A percentile compares a stretch with the other conserved stretches of the same genome.
These are phyloP conservation scores for Blastobotrys robertii DNA, from an alignment of 805 yeast species.

Conservation along the genomic window DNA sequence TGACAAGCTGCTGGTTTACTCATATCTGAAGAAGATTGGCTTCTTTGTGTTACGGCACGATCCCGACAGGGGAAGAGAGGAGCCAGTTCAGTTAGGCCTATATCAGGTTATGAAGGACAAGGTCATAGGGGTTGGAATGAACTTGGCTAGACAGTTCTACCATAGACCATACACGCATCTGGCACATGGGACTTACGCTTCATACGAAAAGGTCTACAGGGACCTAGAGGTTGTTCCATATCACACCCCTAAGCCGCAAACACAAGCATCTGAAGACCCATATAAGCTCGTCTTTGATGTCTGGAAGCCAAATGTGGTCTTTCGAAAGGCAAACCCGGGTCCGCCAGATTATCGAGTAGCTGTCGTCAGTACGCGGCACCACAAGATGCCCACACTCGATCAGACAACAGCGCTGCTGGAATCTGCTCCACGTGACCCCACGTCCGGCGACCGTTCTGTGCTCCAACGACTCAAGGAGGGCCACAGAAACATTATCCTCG, in stretches of 20 bases:
- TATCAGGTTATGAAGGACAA: too few relatives aligned
- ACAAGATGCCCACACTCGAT: conserved; percentile 26
- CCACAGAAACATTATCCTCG: conserved; percentile 44
- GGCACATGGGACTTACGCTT: not conserved
- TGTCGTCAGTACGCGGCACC: conserved; percentile 37
- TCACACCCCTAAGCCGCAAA: conserved; percentile 6
- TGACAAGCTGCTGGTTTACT: conserved; percentile 56
- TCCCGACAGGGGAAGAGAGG: not conserved
- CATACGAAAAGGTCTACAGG: conserved; percentile 16
- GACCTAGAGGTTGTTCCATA: conserved; percentile 18
- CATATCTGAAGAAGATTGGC: conserved; percentile 69
- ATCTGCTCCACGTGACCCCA: conserved; percentile 12
- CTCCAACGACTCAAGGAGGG: conserved; percentile 41
- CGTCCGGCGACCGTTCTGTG: conserved; percentile 26
- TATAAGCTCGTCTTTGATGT: conserved; percentile 46
- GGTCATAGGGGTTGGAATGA: too few relatives aligned
- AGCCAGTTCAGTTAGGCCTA: too few relatives aligned
- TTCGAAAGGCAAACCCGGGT: conserved; percentile 56
- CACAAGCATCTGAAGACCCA: conserved; percentile 10
- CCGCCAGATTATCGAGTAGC: conserved; percentile 69
- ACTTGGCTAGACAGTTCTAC: not conserved
- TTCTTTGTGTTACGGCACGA: conserved; percentile 43
- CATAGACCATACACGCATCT: too few relatives aligned
- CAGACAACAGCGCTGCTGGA: conserved; percentile 28
- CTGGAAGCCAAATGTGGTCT: conserved; percentile 70